These are phyloP conservation scores for Flagelloscypha sp. DNA, from an alignment of 768 basidiomycete genomes.

Conservation along the genomic window DNA sequence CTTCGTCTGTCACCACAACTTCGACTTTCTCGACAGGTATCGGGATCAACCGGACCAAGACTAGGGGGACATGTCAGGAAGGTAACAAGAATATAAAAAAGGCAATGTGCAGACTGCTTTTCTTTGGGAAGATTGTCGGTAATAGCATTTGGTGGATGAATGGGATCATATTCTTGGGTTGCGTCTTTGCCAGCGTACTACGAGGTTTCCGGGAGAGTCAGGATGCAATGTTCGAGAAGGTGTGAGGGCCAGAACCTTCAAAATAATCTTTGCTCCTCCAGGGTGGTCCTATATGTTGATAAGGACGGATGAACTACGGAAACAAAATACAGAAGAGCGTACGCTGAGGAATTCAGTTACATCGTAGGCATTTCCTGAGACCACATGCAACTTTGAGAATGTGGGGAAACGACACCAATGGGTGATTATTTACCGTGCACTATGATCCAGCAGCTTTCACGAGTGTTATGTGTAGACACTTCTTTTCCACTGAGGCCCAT, in stretches of 20 bases:
- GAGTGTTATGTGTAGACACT: slow-evolving; percentile 46
- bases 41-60: slow-evolving; percentile 64
- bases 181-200: slow-evolving; percentile 89
- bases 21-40: slow-evolving; percentile 57
- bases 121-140: slow-evolving; percentile 71
- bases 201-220: too few relatives aligned
- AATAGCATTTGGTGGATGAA: slow-evolving; percentile 82
- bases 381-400: slow-evolving; percentile 1
- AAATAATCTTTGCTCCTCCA: slow-evolving; percentile 26
- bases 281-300: slow-evolving; percentile 46
- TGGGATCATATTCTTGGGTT: slow-evolving; percentile 79
- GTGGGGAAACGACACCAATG: not conserved
- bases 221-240: too few relatives aligned
- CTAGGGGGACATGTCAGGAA: slow-evolving; percentile 22
- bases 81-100: not conserved
- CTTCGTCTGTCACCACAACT: slow-evolving; percentile 58
- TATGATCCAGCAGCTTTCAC: slow-evolving; percentile 75
- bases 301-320: not conserved
- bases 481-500: too few relatives aligned
- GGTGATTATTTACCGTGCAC: slow-evolving; percentile 52
- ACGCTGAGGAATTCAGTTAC: slow-evolving; percentile 73
- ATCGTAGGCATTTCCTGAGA: slow-evolving; percentile 63
- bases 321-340: slow-evolving; percentile 10
- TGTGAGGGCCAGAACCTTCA: not conserved
- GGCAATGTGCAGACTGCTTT: slow-evolving; percentile 53